Conservation (phyloP, 345 rosid species). For the Fremontodendron californicum region DNA sequence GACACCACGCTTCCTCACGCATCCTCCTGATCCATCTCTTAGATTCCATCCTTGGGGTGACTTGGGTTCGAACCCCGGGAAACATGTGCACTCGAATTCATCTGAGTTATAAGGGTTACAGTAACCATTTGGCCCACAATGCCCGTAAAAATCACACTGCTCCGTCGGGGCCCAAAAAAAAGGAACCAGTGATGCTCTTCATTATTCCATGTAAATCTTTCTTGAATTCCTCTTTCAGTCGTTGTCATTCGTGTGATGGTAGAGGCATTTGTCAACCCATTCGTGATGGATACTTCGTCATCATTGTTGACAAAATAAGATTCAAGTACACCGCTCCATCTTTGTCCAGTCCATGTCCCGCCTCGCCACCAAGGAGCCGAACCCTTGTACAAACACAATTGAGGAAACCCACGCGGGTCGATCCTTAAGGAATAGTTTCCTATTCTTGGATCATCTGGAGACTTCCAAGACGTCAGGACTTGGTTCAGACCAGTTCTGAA, state of each 20-base stretch:
- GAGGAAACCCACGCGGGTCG: conserved; percentile 44
- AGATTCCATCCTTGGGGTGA: conserved; percentile 40
- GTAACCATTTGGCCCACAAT: conserved; percentile 52
- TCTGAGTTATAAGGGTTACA: conserved; percentile 33
- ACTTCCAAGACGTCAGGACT: conserved; percentile 50
- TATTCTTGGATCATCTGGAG: conserved; percentile 39
- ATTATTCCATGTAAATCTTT: conserved; percentile 49
- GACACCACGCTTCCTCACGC: conserved; percentile 29
- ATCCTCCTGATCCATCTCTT: conserved; percentile 50
- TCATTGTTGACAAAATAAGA: conserved; percentile 22
- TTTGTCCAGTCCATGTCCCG: conserved; percentile 58
- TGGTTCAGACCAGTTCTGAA: conserved; percentile 28
- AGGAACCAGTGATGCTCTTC: conserved; percentile 43
- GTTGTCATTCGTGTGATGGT: conserved; percentile 46
- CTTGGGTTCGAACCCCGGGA: conserved; percentile 66
- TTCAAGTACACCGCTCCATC: conserved; percentile 69
- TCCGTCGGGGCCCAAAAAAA: conserved; percentile 54
- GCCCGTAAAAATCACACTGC: conserved; percentile 49
- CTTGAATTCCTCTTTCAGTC: conserved; percentile 44
- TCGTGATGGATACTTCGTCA: conserved; percentile 33
- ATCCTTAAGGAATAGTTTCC: conserved; percentile 43
- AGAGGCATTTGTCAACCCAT: conserved; percentile 24
- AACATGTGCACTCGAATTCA: conserved; percentile 45
- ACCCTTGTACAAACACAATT: conserved; percentile 43
- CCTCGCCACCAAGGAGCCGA: conserved; percentile 35